Evolutionary conservation across 202 grass and related monocot genomes (phyloP), one percentile per base, ranked within the genome.

Genomic region (Schoenoplectus tabernaemontani): DNA sequence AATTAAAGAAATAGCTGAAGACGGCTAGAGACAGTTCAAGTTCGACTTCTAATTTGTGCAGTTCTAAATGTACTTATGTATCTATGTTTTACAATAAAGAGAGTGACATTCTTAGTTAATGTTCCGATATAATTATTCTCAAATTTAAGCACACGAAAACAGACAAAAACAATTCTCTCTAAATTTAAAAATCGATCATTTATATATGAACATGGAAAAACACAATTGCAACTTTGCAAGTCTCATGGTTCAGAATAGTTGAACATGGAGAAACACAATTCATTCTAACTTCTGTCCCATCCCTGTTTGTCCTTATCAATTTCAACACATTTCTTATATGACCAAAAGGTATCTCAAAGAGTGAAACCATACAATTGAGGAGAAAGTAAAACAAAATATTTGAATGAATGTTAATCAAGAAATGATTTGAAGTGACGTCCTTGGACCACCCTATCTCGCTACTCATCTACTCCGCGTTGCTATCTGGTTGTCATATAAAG

Each of bases 381-480:
- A 59, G 34, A 77, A 78, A 38, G 51, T 24, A 76, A 78, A 78
- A 60, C 44, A 53, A 32, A 51, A 60, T 56, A 19, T 16, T 44
- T 59, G 26, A 78, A 78, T 78, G 54, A 43, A 59, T 39, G 10
- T 46, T 23, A 4, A 59, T 44, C 50, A 62, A 61, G 57, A 61
- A 26, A 78, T 62, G 22, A 59, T 62, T 78, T 78, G 75, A 78
- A 2, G 57, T 61, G 54, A 68, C 58, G 37, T 42, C 19, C 54
- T 37, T 78, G 76, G 56, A 78, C 76, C 76, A 78, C 76, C 34
- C 57, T 78, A 78, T 51, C 74, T 4, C 33, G 12, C 26, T 77
- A 33, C 17, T 66, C 63, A 7, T 64, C 32, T 15, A 38, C 30
- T 1, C 41, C n/a, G 19, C 22, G 8, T 47, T 70, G 38, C 38